Evolutionary conservation across 2,329 filamentous ascomycete species (phyloP), one percentile per base, ranked within the genome.

Genomic region (Paraconiothyrium sp.): DNA sequence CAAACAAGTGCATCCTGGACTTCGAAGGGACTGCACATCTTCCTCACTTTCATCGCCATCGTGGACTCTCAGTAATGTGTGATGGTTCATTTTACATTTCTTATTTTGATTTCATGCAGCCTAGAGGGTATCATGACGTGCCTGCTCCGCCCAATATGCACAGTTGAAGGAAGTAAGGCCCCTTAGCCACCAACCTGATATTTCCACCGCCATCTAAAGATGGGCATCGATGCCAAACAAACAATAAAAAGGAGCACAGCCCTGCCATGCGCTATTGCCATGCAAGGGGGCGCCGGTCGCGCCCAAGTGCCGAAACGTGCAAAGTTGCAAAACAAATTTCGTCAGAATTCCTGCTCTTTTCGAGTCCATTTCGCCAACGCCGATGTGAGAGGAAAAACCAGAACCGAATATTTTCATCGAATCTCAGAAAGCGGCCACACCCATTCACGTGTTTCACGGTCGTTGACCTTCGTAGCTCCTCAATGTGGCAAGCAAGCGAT

Each of bases 131-230:
- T 62, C 60, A 62, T 58, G 43, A 56, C 43, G 48, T 57, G 39
- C 54, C 46, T 51, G 47, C 60, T 62, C 60, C 60, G 50, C 56
- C 60, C 60, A 62, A 62, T 62, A 62, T 62, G 56, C 60, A 62
- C 60, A 62, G 48, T 27, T 58, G 46, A 59, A 62, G 35, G 47
- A 27, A 43, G n/a, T 22, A 50, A 49, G 32, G 27, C 27, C 46
- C 58, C 58, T 34, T 20, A 46, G 52, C 48, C 52, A n/a, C 48
- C 54, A 8, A 14, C 9, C 8, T 11, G 22, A 46, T 32, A 39
- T 48, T 20, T 30, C 52, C 52, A 47, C 35, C 37, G 55, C 56
- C 50, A 43, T 49, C 48, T 22, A 58, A 55, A 54, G 24, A 51
- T 56, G 51, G 50, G 44, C 60, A 55, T 41, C 35, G 49, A 62